A percentile compares a stretch with the other conserved stretches of the same genome.
Conservation (phyloP, 768 basidiomycete genomes). For the Phylloporus rhodoxanthus region DNA sequence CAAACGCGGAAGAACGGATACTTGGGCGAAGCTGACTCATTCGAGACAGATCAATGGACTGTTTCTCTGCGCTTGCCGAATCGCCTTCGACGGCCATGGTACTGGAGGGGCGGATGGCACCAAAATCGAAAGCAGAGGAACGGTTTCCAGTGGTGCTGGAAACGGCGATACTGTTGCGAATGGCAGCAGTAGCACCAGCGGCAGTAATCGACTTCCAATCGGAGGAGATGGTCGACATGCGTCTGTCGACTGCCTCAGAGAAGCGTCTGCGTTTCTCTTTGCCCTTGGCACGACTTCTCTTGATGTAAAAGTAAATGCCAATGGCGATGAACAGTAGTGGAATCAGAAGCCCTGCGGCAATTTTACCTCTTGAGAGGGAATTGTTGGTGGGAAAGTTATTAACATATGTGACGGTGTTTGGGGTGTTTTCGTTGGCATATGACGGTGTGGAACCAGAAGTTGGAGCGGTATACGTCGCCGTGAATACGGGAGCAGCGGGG, state of each 20-base stretch:
- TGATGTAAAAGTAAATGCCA: constrained; percentile 46
- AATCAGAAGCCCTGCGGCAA: constrained; percentile 61
- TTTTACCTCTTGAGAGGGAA: constrained; percentile 45
- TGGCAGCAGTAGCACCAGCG: constrained; percentile 67
- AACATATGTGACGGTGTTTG: constrained; percentile 36
- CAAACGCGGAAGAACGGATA: constrained; percentile 44
- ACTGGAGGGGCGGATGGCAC: constrained; percentile 46
- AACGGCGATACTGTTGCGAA: constrained; percentile 61
- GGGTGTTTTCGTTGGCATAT: constrained; percentile 36
- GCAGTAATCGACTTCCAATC: constrained; percentile 73
- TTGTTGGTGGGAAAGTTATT: constrained; percentile 32
- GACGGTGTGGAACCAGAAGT: constrained; percentile 35
- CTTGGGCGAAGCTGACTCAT: constrained; percentile 50
- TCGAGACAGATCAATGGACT: constrained; percentile 34
- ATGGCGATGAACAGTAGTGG: constrained; percentile 53
- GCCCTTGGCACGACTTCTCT: constrained; percentile 43
- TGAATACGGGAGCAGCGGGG: constrained; percentile 66
- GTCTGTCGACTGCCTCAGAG: constrained; percentile 65
- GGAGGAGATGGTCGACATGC: constrained; percentile 75
- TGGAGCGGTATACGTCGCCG: constrained; percentile 50
- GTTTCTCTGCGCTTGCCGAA: constrained; percentile 30
- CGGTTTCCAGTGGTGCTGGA: constrained; percentile 30
- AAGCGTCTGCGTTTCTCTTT: constrained; percentile 52
- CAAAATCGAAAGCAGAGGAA: constrained; percentile 51
- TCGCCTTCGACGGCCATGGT: constrained; percentile 41